Evolutionary conservation across 257 asterid species (phyloP).

Genomic region (Solanum sparsipilum): DNA sequence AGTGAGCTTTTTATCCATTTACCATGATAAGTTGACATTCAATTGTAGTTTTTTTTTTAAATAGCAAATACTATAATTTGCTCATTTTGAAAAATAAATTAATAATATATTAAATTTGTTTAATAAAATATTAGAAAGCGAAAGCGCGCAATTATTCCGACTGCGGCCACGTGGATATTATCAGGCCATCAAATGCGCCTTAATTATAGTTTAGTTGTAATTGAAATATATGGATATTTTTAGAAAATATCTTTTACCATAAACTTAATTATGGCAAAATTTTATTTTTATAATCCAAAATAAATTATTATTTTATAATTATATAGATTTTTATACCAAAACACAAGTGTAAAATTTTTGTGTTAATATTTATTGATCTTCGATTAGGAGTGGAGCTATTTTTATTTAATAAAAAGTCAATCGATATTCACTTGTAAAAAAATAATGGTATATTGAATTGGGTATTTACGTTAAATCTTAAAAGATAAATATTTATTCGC

Average conservation of each 20-base stretch:
- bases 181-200: background rate
- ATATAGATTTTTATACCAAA: background rate
- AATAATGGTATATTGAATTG: background rate
- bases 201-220: background rate
- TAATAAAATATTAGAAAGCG: background rate
- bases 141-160: background rate
- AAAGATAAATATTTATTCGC: background rate
- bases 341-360: background rate
- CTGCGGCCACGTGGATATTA: background rate
- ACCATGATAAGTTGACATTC: background rate
- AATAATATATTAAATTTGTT: background rate
- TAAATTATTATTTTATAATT: background rate
- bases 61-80: background rate
- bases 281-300: background rate
- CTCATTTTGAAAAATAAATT: background rate
- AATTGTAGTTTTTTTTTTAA: too few species aligned
- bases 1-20: background rate
- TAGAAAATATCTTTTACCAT: background rate
- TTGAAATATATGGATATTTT: background rate
- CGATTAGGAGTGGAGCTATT: background rate
- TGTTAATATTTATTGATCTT: background rate
- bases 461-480: background rate
- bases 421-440: too few species aligned
- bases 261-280: background rate
- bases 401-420: too few species aligned